Percentiles rank a stretch among this genome's conserved stretches.
These are phyloP conservation scores for Cymodocea nodosa DNA, from an alignment of 116 monocot species.

Conservation along the genomic window DNA sequence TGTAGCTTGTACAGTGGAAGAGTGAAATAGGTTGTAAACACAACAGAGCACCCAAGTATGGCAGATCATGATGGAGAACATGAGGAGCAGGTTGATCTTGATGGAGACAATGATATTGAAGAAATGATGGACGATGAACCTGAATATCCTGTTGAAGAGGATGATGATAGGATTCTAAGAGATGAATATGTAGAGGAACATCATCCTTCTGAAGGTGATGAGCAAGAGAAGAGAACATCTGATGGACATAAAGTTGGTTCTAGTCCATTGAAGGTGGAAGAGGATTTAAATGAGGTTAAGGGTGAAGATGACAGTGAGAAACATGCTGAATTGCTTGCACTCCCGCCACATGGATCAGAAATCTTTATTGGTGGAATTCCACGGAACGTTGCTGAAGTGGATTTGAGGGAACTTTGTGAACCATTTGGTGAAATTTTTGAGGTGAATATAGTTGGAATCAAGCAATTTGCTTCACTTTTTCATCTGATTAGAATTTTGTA, in stretches of 20 bases:
- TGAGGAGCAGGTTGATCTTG: conserved; percentile 86
- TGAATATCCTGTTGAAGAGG: conserved; percentile 45
- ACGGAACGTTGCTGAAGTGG: conserved; percentile 63
- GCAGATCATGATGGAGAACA: conserved; percentile 35
- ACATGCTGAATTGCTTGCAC: conserved; percentile 58
- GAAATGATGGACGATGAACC: conserved; percentile 62
- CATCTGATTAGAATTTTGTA: neutral
- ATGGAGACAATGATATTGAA: conserved; percentile 90
- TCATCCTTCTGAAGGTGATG: conserved; percentile 17
- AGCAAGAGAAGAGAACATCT: conserved; percentile 11
- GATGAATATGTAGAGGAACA: conserved; percentile 17
- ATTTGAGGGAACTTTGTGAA: conserved; percentile 71
- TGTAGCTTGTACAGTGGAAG: neutral
- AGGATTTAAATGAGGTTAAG: conserved; percentile 7
- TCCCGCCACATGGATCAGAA: conserved; percentile 96
- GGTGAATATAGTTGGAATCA: conserved; percentile 20
- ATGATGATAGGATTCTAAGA: conserved; percentile 13
- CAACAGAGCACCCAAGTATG: conserved; percentile 17
- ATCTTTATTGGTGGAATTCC: conserved; percentile 89
- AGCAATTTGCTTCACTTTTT: neutral
- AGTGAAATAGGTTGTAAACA: neutral
- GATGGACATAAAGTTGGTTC: conserved; percentile 20
- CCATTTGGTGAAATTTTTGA: conserved; percentile 81
- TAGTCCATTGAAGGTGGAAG: conserved; percentile 17
- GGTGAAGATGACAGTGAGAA: conserved; percentile 59